Evolutionary conservation across 2,329 filamentous ascomycete genomes (phyloP).

Genomic region (Curvularia sp.): DNA sequence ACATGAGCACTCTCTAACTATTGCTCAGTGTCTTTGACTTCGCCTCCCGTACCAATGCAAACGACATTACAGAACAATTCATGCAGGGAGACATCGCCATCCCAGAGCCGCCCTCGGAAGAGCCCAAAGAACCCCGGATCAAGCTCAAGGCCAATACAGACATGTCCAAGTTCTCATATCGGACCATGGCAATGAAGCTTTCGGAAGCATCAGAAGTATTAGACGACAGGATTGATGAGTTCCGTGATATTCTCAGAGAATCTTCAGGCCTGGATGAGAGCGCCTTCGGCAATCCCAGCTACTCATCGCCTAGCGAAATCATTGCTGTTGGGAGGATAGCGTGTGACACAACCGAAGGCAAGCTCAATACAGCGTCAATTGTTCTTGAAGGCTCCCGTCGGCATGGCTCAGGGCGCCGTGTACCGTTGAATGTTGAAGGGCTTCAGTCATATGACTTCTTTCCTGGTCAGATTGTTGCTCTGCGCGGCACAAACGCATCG

Average conservation of each 20-base stretch:
- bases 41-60: slow-evolving; percentile 76
- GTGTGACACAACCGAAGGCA: slow-evolving; percentile 85
- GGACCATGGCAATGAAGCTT: slow-evolving; percentile 92
- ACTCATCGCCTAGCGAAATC: slow-evolving; percentile 83
- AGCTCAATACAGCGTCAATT: slow-evolving; percentile 82
- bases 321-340: slow-evolving; percentile 91
- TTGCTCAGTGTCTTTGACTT: slow-evolving; percentile 68
- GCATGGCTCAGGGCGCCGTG: slow-evolving; percentile 80
- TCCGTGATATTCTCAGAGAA: slow-evolving; percentile 74
- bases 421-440: slow-evolving; percentile 78
- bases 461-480: slow-evolving; percentile 89
- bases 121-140: slow-evolving; percentile 77
- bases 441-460: slow-evolving; percentile 82
- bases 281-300: slow-evolving; percentile 85
- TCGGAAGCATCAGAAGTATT: slow-evolving; percentile 91
- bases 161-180: slow-evolving; percentile 88
- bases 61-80: slow-evolving; percentile 77
- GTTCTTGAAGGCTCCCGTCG: slow-evolving; percentile 87
- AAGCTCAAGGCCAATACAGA: slow-evolving; percentile 87
- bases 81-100: slow-evolving; percentile 77
- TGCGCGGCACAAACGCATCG: slow-evolving; percentile 85
- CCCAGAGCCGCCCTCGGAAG: slow-evolving; percentile 73
- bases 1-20: slow-evolving; percentile 18
- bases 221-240: slow-evolving; percentile 94
- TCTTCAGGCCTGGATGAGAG: slow-evolving; percentile 78